phyloP scores from a whole-genome alignment of 345 rosid species.

The Anastatica hierochuntica region DNA sequence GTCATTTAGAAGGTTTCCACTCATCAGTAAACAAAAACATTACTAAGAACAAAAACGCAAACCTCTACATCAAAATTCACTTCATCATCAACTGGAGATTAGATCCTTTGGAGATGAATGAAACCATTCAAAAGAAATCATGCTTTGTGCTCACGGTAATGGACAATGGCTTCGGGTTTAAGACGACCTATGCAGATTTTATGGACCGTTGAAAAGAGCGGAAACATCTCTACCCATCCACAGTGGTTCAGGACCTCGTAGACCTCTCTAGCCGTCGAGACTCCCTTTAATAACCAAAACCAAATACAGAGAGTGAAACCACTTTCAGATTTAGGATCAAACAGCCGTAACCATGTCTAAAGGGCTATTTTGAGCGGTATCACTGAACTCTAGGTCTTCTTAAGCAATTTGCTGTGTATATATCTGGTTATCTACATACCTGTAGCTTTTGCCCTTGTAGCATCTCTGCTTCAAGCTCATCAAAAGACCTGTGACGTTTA shows the following conservation, averaged over 20 bases:
- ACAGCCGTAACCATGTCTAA: not conserved
- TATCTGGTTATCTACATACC: slow-evolving; percentile 31
- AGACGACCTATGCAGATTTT: slow-evolving; percentile 63
- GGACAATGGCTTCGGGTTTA: slow-evolving; percentile 79
- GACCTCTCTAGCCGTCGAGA: slow-evolving; percentile 81
- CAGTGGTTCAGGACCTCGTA: slow-evolving; percentile 61
- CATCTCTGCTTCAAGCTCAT: slow-evolving; percentile 94
- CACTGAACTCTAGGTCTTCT: not conserved
- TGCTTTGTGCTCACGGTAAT: slow-evolving; percentile 53
- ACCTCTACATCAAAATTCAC: not conserved
- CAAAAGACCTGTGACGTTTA: slow-evolving; percentile 58
- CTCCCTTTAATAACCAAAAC: slow-evolving; percentile 49
- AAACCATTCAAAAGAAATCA: not conserved
- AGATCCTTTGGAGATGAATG: slow-evolving; percentile 1
- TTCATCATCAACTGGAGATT: not conserved
- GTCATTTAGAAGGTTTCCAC: not conserved
- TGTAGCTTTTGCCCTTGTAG: slow-evolving; percentile 90
- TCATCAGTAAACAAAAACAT: not conserved
- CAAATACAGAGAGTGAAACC: not conserved
- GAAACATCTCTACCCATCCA: slow-evolving; percentile 82
- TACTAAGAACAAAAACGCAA: not conserved
- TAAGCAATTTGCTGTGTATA: not conserved
- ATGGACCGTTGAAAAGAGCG: slow-evolving; percentile 75
- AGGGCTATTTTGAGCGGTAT: not conserved
- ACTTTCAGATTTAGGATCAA: not conserved